Percentiles rank a stretch among this genome's conserved stretches.
These are phyloP conservation scores for Fusarium avenaceum DNA, from an alignment of 2,329 filamentous ascomycete species.

Conservation along the genomic window DNA sequence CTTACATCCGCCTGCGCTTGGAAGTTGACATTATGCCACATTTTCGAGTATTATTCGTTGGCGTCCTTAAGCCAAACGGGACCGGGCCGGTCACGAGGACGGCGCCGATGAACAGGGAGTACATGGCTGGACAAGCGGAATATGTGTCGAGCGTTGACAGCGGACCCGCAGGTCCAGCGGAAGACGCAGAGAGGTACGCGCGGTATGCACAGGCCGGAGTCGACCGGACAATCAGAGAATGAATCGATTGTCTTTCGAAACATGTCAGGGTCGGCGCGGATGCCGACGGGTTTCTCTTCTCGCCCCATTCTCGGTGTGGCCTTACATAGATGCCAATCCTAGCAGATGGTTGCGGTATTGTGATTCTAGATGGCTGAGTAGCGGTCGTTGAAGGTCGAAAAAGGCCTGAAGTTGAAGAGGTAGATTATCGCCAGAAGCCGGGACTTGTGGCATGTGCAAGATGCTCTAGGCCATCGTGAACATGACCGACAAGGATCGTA, in stretches of 20 bases:
- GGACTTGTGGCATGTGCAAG: constrained; percentile 18
- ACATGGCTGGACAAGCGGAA: constrained; percentile 40
- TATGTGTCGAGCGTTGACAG: constrained; percentile 20
- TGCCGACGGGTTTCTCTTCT: constrained; percentile 32
- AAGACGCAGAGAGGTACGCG: constrained; percentile 32
- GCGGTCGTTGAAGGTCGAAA: not conserved
- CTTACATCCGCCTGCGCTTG: not conserved
- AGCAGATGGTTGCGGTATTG: not conserved
- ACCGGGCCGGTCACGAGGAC: constrained; percentile 47
- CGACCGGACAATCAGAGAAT: constrained; percentile 39
- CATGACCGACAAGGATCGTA: constrained; percentile 1
- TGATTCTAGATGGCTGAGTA: not conserved
- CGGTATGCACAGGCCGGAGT: constrained; percentile 43
- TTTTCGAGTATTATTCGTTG: not conserved
- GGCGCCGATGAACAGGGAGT: constrained; percentile 32
- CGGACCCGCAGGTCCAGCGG: constrained; percentile 40
- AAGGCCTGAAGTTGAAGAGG: not conserved
- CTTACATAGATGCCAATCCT: constrained; percentile 4
- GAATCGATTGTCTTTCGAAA: constrained; percentile 17
- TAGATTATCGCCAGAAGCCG: constrained; percentile 1
- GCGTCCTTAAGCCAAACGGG: constrained; percentile 19
- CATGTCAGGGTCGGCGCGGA: constrained; percentile 17
- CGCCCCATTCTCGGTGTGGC: constrained; percentile 7
- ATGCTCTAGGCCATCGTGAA: not conserved
- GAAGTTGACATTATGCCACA: constrained; percentile 3